Conservation (phyloP, 169 alveolate species). For the Eimeria falciformis region DNA sequence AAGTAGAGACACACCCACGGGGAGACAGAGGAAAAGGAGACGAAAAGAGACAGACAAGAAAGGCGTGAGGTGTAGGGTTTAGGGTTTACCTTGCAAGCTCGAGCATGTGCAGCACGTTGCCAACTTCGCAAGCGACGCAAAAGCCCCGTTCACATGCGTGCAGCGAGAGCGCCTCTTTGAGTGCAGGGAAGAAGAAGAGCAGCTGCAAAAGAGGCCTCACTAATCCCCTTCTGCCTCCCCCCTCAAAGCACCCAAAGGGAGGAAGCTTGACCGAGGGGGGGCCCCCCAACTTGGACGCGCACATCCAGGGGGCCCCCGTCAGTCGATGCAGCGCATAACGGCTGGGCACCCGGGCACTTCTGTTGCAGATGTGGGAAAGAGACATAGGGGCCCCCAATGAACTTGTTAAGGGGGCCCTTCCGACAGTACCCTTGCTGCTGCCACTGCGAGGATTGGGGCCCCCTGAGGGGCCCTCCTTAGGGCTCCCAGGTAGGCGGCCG, state of each 20-base stretch:
- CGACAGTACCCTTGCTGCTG: not conserved
- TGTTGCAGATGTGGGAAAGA: too few relatives aligned
- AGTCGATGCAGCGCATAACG: slow-evolving; percentile 26
- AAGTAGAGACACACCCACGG: too few relatives aligned
- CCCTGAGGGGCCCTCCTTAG: not conserved
- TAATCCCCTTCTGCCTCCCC: slow-evolving; percentile 30
- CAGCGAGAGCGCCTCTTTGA: not conserved
- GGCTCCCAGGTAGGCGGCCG: slow-evolving; percentile 5
- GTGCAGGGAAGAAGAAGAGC: not conserved
- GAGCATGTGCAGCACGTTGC: slow-evolving; percentile 63
- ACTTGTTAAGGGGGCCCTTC: slow-evolving; percentile 12
- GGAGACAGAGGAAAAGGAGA: too few relatives aligned
- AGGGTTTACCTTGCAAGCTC: slow-evolving; percentile 46
- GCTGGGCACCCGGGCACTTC: slow-evolving; percentile 29
- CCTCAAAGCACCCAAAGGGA: slow-evolving; percentile 51
- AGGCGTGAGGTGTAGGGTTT: not conserved
- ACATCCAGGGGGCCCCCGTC: slow-evolving; percentile 41
- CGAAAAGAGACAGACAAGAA: too few relatives aligned
- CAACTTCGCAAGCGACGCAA: slow-evolving; percentile 42
- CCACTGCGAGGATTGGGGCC: not conserved
- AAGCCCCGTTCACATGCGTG: slow-evolving; percentile 37
- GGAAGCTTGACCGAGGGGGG: not conserved
- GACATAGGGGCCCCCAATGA: not conserved
- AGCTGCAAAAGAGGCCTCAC: slow-evolving; percentile 7
- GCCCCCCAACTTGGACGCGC: not conserved